Percentiles rank a stretch among this genome's conserved stretches.
These are phyloP conservation scores for Peronosclerospora sorghi DNA, from an alignment of 352 stramenopile genomes.

Conservation along the genomic window DNA sequence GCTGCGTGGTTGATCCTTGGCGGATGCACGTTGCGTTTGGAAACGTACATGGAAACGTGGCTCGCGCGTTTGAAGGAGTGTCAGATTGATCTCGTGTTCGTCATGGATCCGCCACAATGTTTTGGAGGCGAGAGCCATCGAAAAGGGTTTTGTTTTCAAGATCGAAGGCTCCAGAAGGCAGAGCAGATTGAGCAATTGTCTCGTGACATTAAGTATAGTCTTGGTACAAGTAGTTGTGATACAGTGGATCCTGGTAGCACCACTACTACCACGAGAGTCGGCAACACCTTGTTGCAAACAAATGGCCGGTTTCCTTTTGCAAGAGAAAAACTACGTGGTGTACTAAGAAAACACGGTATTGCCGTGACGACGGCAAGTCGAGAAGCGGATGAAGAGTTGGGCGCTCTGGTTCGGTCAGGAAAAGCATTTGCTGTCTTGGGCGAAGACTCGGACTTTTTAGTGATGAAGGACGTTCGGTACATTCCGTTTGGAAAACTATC, in stretches of 20 bases:
- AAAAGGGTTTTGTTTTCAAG: constrained; percentile 45
- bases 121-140: constrained; percentile 58
- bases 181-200: constrained; percentile 34
- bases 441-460: constrained; percentile 85
- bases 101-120: constrained; percentile 63
- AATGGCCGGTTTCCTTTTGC: constrained; percentile 74
- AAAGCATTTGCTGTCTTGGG: constrained; percentile 54
- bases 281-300: constrained; percentile 35
- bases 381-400: constrained; percentile 75
- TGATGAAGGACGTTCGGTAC: constrained; percentile 73
- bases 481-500: constrained; percentile 55
- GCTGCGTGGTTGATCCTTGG: constrained; percentile 55
- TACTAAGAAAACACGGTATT: constrained; percentile 42
- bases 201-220: constrained; percentile 9
- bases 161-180: constrained; percentile 44
- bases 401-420: constrained; percentile 39
- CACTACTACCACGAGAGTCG: constrained; percentile 3
- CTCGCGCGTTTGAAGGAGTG: constrained; percentile 27
- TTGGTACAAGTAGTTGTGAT: neutral
- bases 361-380: constrained; percentile 37
- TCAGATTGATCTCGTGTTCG: constrained; percentile 50
- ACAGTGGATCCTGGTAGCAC: neutral
- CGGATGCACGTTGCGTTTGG: constrained; percentile 34
- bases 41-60: constrained; percentile 37
- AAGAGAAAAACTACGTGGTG: constrained; percentile 47